Evolutionary conservation across 2,329 filamentous ascomycete genomes (phyloP).

Genomic region (Xylariales sp.): DNA sequence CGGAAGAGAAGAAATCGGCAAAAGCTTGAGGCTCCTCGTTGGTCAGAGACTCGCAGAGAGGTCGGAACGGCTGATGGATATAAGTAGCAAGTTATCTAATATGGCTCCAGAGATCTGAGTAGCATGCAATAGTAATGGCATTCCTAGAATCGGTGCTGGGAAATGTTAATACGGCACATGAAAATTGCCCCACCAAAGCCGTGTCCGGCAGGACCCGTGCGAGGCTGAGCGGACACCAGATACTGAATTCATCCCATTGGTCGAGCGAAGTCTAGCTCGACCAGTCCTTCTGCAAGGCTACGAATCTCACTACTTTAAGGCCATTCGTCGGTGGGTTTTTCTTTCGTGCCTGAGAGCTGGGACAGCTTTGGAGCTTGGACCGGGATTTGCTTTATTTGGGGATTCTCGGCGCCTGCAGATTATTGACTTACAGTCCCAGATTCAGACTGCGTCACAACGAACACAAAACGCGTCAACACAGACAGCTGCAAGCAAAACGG

Average conservation of each 20-base stretch:
- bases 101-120: too few relatives aligned
- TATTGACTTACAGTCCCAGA: constrained; percentile 4
- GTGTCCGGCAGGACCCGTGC: too few relatives aligned
- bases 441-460: too few relatives aligned
- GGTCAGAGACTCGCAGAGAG: background rate
- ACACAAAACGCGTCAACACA: too few relatives aligned
- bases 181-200: too few relatives aligned
- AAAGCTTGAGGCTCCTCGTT: background rate
- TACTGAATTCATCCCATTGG: background rate
- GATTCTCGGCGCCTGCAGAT: background rate
- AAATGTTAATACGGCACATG: too few relatives aligned
- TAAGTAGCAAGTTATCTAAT: too few relatives aligned
- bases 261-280: background rate
- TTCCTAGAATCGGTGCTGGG: too few relatives aligned
- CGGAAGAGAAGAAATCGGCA: background rate
- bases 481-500: too few relatives aligned
- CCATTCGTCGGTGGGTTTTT: background rate
- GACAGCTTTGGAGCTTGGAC: constrained; percentile 4
- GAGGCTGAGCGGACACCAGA: too few relatives aligned
- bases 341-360: constrained; percentile 5
- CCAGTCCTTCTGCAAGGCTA: background rate
- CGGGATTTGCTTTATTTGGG: background rate
- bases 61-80: too few relatives aligned
- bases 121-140: too few relatives aligned
- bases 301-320: background rate